Evolutionary conservation across 208 protist genomes (phyloP), one percentile per base, ranked within the genome.

Genomic region (Leishmania gerbilli): DNA sequence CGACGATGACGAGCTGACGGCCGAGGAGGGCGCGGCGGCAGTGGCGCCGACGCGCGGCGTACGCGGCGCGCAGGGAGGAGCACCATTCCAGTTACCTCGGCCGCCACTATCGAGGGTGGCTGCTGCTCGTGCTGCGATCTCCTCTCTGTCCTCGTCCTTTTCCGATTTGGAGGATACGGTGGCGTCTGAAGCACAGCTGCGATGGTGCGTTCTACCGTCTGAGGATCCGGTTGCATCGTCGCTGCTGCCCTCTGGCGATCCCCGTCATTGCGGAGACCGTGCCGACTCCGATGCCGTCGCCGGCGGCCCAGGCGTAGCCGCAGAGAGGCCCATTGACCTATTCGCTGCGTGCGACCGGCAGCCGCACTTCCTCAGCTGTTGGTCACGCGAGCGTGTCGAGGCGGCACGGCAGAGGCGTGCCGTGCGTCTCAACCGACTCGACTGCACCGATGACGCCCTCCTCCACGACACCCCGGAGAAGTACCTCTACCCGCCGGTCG

Each of bases 301-400:
- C 53, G 51, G 31, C n/a, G 72, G 6, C 6, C 11, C 72, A 27
- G 47, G 7, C n/a, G n/a, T 9, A 62, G 47, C 74, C 31, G 27
- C 45, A 76, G 34, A 37, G 64, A 49, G 40, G 55, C 31, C 13
- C 64, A 55, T 86, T 55, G 82, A 86, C 45, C 49, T 86, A 27
- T 80, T 80, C 24, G 65, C 67, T 3, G 82, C 58, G 24, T 82
- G 78, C 56, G 74, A 79, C 58, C 55, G 24, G 6, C 79, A 82
- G 7, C 82, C 82, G 17, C 78, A 86, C 78, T 86, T 86, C 53
- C 78, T 86, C 53, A 82, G 82, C 67, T 86, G 72, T 74, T 86
- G 82, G 82, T 86, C 82, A 5, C 77, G 82, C 58, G 74, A 82
- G 77, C 82, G 74, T 45, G 64, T 58, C 31, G 65, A 82, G 45